Base-by-base conservation (phyloP, 2,329 filamentous ascomycete species). In the Scedosporium boydii region DNA sequence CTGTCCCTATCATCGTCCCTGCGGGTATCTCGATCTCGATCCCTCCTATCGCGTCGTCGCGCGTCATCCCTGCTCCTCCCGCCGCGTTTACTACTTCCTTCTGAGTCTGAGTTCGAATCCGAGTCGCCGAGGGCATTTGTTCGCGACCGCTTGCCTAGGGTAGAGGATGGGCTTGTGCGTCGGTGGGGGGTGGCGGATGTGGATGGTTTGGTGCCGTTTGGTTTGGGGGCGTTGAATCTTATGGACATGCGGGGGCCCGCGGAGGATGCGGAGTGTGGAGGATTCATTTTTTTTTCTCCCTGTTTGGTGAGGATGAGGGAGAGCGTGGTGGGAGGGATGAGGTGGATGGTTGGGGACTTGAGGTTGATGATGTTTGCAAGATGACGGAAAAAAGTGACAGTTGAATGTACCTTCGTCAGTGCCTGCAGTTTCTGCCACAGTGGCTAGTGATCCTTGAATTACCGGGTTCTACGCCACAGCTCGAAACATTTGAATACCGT, bases 241-340 rank as follows among this genome's bases (percentile, higher is more conserved):
- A 66, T 66, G 27, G 65, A 64, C 34, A 66, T 66, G 4, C 65
- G 65, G 6, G 64, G 60, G 23, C 63, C 44, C 59, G 65, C 65
- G 6, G 60, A 55, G 27, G 59, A 42, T 53, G 34, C 51, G 51
- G 57, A 21, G 34, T 2, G 16, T 16, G 48, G 41, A 14, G 29
- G 23, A 14, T 46, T 38, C 60, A 62, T 62, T 46, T 18, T 21
- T 62, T 46, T 18, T 21, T 23, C 5, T 3, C 12, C 23, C 18
- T 14, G 51, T 18, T 18, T 23, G 7, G 6, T 27, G 23, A 55
- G 51, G 51, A 14, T n/a, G 23, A 14, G 21, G 51, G 51, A n/a
- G 18, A 27, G 23, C 10, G 2, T 23, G 51, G 21, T 18, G 21
- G 44, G 44, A 23, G 12, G 12, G 51, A 23, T 18, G 23, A 6